Conservation (phyloP, 768 basidiomycete genomes). For the Ramaria sp. region DNA sequence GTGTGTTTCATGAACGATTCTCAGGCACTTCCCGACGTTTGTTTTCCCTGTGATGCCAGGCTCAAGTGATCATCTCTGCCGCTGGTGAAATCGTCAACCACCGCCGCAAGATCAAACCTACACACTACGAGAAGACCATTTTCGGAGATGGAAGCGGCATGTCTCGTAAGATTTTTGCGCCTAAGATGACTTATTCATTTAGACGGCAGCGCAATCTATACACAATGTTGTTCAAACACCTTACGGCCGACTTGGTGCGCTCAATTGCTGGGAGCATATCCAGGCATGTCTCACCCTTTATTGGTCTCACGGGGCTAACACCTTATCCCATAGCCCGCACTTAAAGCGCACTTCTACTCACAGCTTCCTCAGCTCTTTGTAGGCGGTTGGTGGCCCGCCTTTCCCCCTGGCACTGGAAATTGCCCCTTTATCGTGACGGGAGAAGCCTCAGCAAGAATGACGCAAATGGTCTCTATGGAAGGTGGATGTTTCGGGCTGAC, state of each 20-base stretch:
- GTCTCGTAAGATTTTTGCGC: neutral
- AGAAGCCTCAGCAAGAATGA: neutral
- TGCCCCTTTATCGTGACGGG: neutral
- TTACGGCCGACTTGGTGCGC: neutral
- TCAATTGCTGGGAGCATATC: conserved; percentile 7
- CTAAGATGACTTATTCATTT: neutral
- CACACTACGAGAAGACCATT: conserved; percentile 8
- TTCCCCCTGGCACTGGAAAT: neutral
- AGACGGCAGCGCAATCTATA: neutral
- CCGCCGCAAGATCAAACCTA: conserved; percentile 10
- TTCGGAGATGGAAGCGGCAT: conserved; percentile 6
- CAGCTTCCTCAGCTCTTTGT: neutral
- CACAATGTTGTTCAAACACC: conserved; percentile 2
- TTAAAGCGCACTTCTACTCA: neutral
- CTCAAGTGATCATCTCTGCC: conserved; percentile 5
- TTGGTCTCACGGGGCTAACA: neutral
- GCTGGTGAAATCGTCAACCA: conserved; percentile 1
- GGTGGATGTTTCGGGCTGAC: neutral
- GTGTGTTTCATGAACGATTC: neutral
- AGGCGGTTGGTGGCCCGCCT: neutral
- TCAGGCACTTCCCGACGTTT: neutral
- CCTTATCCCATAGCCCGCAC: neutral
- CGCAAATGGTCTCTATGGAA: conserved; percentile 1
- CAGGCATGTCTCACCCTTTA: neutral
- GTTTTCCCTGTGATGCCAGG: neutral